These are phyloP conservation scores for Beta macrorhiza DNA, from an alignment of 179 eudicot species.

Conservation along the genomic window DNA sequence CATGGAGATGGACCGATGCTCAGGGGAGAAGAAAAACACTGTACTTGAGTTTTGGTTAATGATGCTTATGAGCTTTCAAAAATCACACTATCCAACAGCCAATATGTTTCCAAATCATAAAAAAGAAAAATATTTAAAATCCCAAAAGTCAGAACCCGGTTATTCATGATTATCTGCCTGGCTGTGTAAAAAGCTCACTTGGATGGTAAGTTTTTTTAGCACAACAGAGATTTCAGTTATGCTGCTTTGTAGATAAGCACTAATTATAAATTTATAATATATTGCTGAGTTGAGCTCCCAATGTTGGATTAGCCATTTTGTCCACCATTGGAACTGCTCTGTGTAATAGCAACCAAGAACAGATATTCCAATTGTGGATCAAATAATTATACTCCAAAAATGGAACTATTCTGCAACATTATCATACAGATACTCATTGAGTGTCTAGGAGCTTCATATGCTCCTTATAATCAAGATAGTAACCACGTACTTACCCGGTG, in stretches of 20 bases:
- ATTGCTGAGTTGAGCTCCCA: not conserved
- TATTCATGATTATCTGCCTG: not conserved
- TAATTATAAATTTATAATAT: not conserved
- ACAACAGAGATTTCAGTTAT: not conserved
- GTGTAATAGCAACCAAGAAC: not conserved
- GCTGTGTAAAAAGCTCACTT: not conserved
- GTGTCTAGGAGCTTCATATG: not conserved
- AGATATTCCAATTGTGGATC: not conserved
- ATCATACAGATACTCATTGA: not conserved
- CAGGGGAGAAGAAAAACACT: not conserved
- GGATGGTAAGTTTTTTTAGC: not conserved
- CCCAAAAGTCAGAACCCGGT: not conserved
- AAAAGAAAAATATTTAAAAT: no score
- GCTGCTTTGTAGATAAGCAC: not conserved
- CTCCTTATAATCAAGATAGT: not conserved
- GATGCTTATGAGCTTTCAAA: not conserved
- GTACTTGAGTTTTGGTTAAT: not conserved
- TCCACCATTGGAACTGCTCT: not conserved
- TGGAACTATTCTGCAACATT: not conserved
- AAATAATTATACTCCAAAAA: no score
- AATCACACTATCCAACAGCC: not conserved
- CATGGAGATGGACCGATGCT: conserved; percentile 9
- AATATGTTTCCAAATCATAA: not conserved
- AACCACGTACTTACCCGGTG: conserved; percentile 64
- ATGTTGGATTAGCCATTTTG: not conserved